These are phyloP conservation scores for Ophiostoma sp. DNA, from an alignment of 2,329 filamentous ascomycete species.

Conservation along the genomic window DNA sequence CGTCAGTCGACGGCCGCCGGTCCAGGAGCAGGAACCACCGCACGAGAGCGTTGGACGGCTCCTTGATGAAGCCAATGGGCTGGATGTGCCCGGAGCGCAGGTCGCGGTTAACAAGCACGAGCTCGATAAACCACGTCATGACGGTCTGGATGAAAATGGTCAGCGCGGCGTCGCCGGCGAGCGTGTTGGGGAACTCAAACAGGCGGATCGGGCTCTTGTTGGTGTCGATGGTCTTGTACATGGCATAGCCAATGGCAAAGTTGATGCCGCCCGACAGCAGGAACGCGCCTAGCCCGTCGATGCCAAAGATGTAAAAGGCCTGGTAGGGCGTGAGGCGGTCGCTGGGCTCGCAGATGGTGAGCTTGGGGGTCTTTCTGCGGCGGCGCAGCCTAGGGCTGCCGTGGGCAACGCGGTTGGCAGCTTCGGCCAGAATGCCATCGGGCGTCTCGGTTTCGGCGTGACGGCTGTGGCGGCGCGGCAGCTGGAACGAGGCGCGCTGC, in stretches of 20 bases:
- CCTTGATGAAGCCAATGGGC: slow-evolving; percentile 42
- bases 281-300: slow-evolving; percentile 45
- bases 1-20: slow-evolving; percentile 17
- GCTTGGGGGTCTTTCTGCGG: slow-evolving; percentile 22
- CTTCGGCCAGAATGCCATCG: slow-evolving; percentile 25
- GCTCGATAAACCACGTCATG: slow-evolving; percentile 49
- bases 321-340: slow-evolving; percentile 41
- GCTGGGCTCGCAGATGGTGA: slow-evolving; percentile 35
- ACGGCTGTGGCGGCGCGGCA: neutral
- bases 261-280: slow-evolving; percentile 48
- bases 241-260: slow-evolving; percentile 48
- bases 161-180: slow-evolving; percentile 46
- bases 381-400: slow-evolving; percentile 8
- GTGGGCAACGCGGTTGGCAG: slow-evolving; percentile 21
- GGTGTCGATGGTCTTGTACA: slow-evolving; percentile 42
- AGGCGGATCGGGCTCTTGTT: slow-evolving; percentile 40
- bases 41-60: slow-evolving; percentile 34
- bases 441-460: slow-evolving; percentile 2
- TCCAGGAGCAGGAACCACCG: slow-evolving; percentile 45
- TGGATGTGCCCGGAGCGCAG: slow-evolving; percentile 42
- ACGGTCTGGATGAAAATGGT: slow-evolving; percentile 49
- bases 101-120: slow-evolving; percentile 45
- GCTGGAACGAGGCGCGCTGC: slow-evolving; percentile 14
- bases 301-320: slow-evolving; percentile 45
- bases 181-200: slow-evolving; percentile 47